Evolutionary conservation across 2,329 filamentous ascomycete genomes (phyloP).

Genomic region (Trichoderma sp.): DNA sequence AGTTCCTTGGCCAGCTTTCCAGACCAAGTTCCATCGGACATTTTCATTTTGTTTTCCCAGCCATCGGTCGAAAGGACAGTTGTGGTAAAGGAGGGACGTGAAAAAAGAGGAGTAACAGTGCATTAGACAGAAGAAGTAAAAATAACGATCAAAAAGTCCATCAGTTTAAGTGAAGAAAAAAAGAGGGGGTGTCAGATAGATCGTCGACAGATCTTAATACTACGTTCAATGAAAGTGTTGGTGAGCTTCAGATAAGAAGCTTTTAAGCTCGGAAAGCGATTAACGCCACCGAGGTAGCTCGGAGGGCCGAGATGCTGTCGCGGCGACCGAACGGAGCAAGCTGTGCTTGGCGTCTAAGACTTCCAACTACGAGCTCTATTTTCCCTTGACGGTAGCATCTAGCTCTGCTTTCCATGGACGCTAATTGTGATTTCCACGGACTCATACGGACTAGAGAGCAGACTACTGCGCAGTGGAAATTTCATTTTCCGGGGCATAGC

Average conservation of each 20-base stretch:
- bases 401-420: background rate
- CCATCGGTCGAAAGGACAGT: background rate
- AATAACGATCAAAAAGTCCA: background rate
- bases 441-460: background rate
- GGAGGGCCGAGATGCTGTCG: conserved; percentile 7
- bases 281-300: conserved; percentile 20
- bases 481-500: conserved; percentile 10
- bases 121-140: background rate
- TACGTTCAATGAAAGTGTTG: background rate
- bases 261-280: conserved; percentile 20
- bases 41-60: background rate
- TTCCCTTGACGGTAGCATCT: background rate
- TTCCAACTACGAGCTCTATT: background rate
- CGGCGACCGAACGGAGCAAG: conserved; percentile 26
- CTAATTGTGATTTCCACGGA: background rate
- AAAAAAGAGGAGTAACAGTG: background rate
- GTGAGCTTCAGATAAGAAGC: background rate
- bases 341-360: background rate
- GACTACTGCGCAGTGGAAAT: background rate
- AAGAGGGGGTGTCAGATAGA: conserved; percentile 1
- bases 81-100: background rate
- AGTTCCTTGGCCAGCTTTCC: background rate
- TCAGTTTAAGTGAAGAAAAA: background rate
- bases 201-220: background rate
- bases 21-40: background rate